Conservation (phyloP, 352 stramenopile genomes). For the Saprolegnia parasitica region DNA sequence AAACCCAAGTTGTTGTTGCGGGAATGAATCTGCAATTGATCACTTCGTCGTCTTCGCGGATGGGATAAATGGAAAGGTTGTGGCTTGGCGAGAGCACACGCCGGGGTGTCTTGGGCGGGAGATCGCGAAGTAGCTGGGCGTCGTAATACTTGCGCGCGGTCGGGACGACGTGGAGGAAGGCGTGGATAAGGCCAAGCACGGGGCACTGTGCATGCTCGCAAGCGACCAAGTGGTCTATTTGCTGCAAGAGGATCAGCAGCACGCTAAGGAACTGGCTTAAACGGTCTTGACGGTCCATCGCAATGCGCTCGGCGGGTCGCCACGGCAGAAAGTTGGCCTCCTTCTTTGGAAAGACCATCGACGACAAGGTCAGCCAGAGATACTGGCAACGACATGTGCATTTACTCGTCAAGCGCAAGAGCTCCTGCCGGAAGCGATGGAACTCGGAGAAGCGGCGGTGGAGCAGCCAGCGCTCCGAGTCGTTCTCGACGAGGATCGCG, state of each 20-base stretch:
- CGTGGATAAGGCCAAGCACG: constrained; percentile 40
- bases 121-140: background rate
- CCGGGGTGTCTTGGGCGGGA: background rate
- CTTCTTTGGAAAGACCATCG: constrained; percentile 14
- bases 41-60: constrained; percentile 12
- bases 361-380: constrained; percentile 20
- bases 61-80: constrained; percentile 1
- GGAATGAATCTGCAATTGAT: background rate
- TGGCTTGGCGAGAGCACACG: background rate
- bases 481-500: constrained; percentile 52
- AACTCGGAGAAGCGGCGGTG: constrained; percentile 72
- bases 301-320: constrained; percentile 8
- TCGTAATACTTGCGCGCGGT: background rate
- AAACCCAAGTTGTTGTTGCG: background rate
- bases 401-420: constrained; percentile 33
- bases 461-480: constrained; percentile 46
- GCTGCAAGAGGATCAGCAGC: constrained; percentile 3
- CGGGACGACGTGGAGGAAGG: constrained; percentile 45
- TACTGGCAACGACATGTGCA: constrained; percentile 8
- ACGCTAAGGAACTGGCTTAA: constrained; percentile 25
- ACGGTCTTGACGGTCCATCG: constrained; percentile 13
- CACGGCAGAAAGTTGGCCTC: constrained; percentile 1
- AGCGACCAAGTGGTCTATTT: background rate
- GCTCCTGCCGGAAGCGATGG: constrained; percentile 46
- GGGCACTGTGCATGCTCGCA: constrained; percentile 54